Conservation (phyloP, 2,329 filamentous ascomycete species). For the Penicillium sp. region DNA sequence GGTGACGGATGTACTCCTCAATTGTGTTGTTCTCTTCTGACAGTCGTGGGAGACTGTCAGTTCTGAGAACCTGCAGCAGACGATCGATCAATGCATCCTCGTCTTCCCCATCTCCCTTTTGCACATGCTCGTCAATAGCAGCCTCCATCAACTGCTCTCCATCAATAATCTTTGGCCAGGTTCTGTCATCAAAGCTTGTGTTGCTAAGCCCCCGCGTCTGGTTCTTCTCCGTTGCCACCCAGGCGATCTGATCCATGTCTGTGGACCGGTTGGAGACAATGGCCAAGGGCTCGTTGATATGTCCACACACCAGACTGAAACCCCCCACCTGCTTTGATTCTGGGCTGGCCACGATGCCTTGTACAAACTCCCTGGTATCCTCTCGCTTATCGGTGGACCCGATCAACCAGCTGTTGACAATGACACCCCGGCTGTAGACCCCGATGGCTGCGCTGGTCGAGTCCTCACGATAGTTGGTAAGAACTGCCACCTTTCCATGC, state of each 20-base stretch:
- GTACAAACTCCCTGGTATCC: constrained; percentile 52
- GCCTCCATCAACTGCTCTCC: constrained; percentile 54
- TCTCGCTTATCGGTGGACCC: constrained; percentile 40
- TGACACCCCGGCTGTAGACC: constrained; percentile 53
- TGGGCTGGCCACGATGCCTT: constrained; percentile 53
- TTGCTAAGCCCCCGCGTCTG: constrained; percentile 62
- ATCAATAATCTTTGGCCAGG: constrained; percentile 61
- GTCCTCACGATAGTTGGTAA: constrained; percentile 64
- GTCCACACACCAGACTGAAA: constrained; percentile 61
- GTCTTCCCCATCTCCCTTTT: constrained; percentile 39
- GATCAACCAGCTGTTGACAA: constrained; percentile 60
- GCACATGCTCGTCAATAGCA: constrained; percentile 48
- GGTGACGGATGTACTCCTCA: constrained; percentile 55
- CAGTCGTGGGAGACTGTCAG: constrained; percentile 55
- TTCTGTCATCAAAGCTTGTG: constrained; percentile 56
- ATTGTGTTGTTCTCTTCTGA: constrained; percentile 47
- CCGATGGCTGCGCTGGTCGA: constrained; percentile 47
- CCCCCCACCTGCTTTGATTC: constrained; percentile 59
- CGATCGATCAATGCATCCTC: constrained; percentile 52
- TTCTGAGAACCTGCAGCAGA: constrained; percentile 52
- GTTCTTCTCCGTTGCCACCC: constrained; percentile 48
- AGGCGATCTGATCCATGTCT: constrained; percentile 49
- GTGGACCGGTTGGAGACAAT: constrained; percentile 63
- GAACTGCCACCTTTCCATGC: constrained; percentile 59
- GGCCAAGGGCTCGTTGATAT: constrained; percentile 52